Base-by-base conservation (phyloP, 2,329 filamentous ascomycete genomes). In the Aschersonia sp. region DNA sequence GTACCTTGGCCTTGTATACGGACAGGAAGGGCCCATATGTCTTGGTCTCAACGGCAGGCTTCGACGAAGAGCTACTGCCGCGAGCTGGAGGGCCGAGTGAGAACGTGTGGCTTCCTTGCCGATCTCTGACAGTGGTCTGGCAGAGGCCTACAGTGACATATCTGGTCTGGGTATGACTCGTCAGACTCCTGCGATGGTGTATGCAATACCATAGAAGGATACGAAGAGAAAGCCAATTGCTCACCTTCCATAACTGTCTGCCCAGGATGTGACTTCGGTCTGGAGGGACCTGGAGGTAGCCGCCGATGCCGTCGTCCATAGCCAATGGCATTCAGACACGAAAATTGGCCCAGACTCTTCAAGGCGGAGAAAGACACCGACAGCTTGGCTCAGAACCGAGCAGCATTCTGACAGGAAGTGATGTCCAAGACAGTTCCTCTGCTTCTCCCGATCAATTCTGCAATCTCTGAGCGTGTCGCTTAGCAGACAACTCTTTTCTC, bases 1-100 rank as follows among this genome's bases (percentile, higher is more conserved):
- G 31, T 54, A 78, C 75, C 67, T 74, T 78, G 54, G 67, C 61
- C 56, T 80, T 80, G 63, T 72, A 80, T 31, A 80, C 65, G 35
- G 71, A 71, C 20, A 80, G 62, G 50, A 67, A 74, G 47, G 69
- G 64, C 51, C 67, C 65, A 46, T 76, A 73, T 31, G 53, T 56
- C n/a, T 55, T 52, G 31, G 54, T 47, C 50, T 58, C 67, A 44
- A 60, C 53, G 41, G 61, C 59, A 35, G 58, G 51, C 51, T 65
- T 73, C 35, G 65, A 59, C 9, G 59, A 60, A 40, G 67, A 55
- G 45, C 64, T 62, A 51, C 61, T 64, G 51, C 61, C 61, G 44
- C 65, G 67, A 47, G 61, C 62, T 49, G 61, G 61, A n/a, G 63
- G 63, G 45, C 61, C 61, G 47, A 69, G 68, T n/a, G 68, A 62